Percentiles rank a stretch among this genome's conserved stretches.
Conservation (phyloP, 2,329 filamentous ascomycete genomes). For the Penicillium sp. region DNA sequence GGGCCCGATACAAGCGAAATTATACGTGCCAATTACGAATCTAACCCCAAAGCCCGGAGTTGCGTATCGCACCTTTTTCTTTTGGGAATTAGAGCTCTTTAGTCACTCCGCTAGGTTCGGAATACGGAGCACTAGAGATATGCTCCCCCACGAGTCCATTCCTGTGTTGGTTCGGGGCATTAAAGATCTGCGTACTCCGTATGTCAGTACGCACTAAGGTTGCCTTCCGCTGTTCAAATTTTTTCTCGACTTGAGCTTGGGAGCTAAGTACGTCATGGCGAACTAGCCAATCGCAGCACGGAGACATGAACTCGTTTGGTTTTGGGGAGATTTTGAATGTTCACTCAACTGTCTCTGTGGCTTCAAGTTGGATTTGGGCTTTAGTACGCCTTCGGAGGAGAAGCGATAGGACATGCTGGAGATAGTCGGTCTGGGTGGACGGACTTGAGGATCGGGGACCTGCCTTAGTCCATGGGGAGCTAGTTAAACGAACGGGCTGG, state of each 20-base stretch:
- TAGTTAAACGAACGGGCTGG: background rate
- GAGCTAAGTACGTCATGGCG: no score
- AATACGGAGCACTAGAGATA: no score
- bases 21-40: background rate
- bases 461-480: background rate
- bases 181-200: constrained; percentile 1
- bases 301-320: no score
- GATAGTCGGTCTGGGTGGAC: background rate
- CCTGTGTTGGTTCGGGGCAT: background rate
- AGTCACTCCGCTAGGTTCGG: no score
- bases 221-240: background rate
- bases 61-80: background rate
- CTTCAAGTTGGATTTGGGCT: background rate
- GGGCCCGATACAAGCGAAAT: constrained; percentile 7
- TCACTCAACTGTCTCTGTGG: background rate
- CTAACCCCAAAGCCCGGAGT: background rate
- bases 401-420: background rate
- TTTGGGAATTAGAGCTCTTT: background rate
- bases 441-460: background rate
- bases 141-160: constrained; percentile 2
- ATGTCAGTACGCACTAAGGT: background rate
- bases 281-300: no score
- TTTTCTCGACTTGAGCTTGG: background rate
- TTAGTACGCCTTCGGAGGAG: background rate
- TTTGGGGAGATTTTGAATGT: background rate